phyloP scores from a whole-genome alignment of 2,329 filamentous ascomycete species.

The Raffaelea albimanens region DNA sequence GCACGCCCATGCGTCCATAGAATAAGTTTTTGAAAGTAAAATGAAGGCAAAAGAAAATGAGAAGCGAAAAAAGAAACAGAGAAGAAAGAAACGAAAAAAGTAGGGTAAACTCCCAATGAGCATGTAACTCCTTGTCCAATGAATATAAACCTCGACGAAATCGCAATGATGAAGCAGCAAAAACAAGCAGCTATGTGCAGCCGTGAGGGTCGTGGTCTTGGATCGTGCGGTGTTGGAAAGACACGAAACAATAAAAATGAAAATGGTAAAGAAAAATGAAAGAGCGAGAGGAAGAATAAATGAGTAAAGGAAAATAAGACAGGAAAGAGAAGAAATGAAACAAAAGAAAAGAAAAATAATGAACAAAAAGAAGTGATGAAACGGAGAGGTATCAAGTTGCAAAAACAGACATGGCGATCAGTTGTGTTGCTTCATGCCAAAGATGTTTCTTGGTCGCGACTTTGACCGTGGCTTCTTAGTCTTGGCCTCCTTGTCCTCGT shows the following conservation, averaged over 20 bases:
- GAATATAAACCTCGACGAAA: no score
- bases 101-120: background rate
- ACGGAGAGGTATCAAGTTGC: background rate
- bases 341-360: background rate
- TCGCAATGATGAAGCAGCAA: no score
- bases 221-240: background rate
- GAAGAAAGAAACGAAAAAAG: background rate
- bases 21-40: background rate
- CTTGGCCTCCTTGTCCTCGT: conserved; percentile 52
- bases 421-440: conserved; percentile 33
- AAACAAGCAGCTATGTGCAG: background rate
- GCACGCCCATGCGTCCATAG: conserved; percentile 2
- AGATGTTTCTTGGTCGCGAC: conserved; percentile 63
- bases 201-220: background rate
- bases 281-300: background rate
- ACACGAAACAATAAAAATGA: conserved; percentile 1
- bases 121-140: background rate
- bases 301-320: background rate
- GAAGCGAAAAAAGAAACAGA: background rate
- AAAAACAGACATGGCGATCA: background rate
- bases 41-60: background rate
- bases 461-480: conserved; percentile 65
- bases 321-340: background rate
- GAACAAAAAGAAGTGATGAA: conserved; percentile 1
- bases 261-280: conserved; percentile 1